These are phyloP conservation scores for Myxozyma nipponensis DNA, from an alignment of 805 yeast genomes.

Conservation along the genomic window DNA sequence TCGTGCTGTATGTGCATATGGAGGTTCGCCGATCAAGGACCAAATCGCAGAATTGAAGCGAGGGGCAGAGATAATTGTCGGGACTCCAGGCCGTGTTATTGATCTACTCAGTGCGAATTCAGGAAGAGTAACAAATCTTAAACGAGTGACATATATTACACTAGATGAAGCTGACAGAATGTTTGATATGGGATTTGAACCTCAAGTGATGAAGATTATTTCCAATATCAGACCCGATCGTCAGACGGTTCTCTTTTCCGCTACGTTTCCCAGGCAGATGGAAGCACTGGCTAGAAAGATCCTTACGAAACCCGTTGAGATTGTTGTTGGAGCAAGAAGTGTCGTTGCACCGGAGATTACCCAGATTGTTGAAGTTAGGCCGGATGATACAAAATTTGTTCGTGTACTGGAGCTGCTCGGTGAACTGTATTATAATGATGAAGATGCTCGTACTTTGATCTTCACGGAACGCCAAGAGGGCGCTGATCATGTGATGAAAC, in stretches of 20 bases:
- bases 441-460: slow-evolving; percentile 51
- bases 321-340: slow-evolving; percentile 74
- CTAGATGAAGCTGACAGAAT: slow-evolving; percentile 95
- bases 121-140: slow-evolving; percentile 68
- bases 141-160: slow-evolving; percentile 73
- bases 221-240: slow-evolving; percentile 75
- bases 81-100: slow-evolving; percentile 93
- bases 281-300: slow-evolving; percentile 68
- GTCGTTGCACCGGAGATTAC: slow-evolving; percentile 75
- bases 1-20: slow-evolving; percentile 75
- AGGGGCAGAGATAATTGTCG: slow-evolving; percentile 77
- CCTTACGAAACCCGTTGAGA: slow-evolving; percentile 62
- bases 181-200: slow-evolving; percentile 97
- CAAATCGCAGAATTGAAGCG: slow-evolving; percentile 78
- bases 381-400: slow-evolving; percentile 53
- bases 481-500: slow-evolving; percentile 67
- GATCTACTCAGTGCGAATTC: slow-evolving; percentile 80
- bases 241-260: slow-evolving; percentile 88
- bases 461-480: slow-evolving; percentile 86
- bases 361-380: slow-evolving; percentile 64
- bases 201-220: slow-evolving; percentile 81
- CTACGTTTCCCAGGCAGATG: slow-evolving; percentile 75
- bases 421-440: slow-evolving; percentile 37
- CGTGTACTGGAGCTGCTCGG: slow-evolving; percentile 56
- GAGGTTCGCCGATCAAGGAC: slow-evolving; percentile 77